Evolutionary conservation across 768 basidiomycete species (phyloP), one percentile per base, ranked within the genome.

Genomic region (Tylopilus plumbeoviolaceoides): DNA sequence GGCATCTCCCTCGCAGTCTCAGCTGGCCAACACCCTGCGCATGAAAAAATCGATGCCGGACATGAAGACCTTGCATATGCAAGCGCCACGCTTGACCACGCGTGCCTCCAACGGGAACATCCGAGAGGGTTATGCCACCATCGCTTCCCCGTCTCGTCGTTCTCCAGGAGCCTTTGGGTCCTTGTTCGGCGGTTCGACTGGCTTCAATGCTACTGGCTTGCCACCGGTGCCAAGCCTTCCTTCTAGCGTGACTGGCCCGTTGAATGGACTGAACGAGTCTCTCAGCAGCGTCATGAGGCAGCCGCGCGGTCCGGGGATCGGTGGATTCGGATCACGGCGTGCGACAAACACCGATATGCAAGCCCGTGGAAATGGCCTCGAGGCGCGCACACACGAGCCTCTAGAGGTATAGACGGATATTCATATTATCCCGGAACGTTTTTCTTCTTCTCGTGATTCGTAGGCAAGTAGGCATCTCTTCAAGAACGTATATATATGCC

Each of bases 31-130:
- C 49, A 75, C 83, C 39, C 80, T 98, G 50, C 85, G 95, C 39
- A 84, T 87, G 70, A 98, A 98, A 78, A 97, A 97, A 73, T 95
- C 93, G 21, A 98, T 98, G 97, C 97, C 97, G 3, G 93, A 98
- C 71, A 85, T 98, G 83, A 91, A 91, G 73, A 87, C 87, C 15
- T 71, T 92, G 58, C 90, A 91, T 55, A 77, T 84, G 17, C 83
- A 85, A 62, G 85, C 86, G 1, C 90, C 89, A 31, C 86, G 90
- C 47, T 79, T 93, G 44, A 82, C 74, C 52, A 85, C 87, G 15
- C 87, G 90, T 55, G 78, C 89, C 17, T 93, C 90, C 44, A 93
- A 91, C 67, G 89, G 90, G 51, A 93, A 93, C 66, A 91, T 93
- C 52, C 84, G 91, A 47, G 80, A 81, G 55, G 89, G 89, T 27